Base-by-base conservation (phyloP, 2,329 filamentous ascomycete genomes). In the Acrodontium crateriforme region DNA sequence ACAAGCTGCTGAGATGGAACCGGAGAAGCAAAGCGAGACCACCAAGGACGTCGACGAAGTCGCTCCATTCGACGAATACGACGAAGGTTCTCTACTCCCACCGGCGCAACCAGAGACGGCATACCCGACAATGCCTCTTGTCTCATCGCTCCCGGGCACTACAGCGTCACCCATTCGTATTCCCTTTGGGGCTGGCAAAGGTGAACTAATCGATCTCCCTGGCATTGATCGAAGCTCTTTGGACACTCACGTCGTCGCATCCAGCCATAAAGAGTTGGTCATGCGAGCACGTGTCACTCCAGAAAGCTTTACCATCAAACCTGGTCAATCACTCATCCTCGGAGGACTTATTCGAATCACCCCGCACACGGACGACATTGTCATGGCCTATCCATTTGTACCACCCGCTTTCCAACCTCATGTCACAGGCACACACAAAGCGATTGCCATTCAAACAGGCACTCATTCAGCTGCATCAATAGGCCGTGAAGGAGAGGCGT, bases 141-240 rank as follows among this genome's bases (percentile, higher is more conserved):
- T 93, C 2, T 93, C 84, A 1, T 69, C 80, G 4, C 65, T 94
- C 3, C 82, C 89, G 0, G 89, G 91, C 7, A 98, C 89, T 0
- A 98, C 89, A 1, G 89, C 85, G 2, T 92, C 84, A 0, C 89
- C 89, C 0, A 95, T 98, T 41, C 77, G 89, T 16, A 73, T 95
- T 11, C 83, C 84, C 1, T 98, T 89, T 48, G 85, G 85, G 24
- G 73, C 72, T 34, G 78, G 80, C 14, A 78, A 73, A 45, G 89
- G 89, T 31, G 91, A 98, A 53, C 65, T 98, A 18, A 82, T 98
- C 44, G 89, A 98, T 50, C 65, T 98, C 9, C 89, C 89, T 0
- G 89, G 89, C 1, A 61, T 98, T 18, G 69, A 75, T 6, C 74
- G 89, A 24, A 76, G 73, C 15, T 69, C 74, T 10, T 61, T 95